phyloP scores from a whole-genome alignment of 345 rosid species.

The Eucalyptus regnans region DNA sequence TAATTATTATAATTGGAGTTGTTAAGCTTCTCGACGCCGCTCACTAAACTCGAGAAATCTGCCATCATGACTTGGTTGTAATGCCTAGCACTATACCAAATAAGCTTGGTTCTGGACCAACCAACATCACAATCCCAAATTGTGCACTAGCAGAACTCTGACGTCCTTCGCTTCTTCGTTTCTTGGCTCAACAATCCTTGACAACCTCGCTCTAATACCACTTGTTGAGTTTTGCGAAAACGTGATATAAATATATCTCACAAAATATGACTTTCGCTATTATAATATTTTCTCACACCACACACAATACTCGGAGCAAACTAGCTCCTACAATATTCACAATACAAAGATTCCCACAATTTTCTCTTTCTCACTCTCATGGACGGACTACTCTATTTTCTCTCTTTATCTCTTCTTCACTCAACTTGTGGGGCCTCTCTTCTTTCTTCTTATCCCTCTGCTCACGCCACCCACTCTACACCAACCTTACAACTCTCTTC shows the following conservation, averaged over 20 bases:
- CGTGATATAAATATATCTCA: neutral
- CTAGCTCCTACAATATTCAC: neutral
- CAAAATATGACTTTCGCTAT: neutral
- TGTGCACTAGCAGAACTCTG: rapidly evolving
- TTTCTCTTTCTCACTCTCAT: neutral
- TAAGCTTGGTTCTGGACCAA: no score
- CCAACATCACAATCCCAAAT: rapidly evolving
- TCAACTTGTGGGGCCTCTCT: no score
- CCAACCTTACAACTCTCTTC: no score
- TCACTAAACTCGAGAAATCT: no score
- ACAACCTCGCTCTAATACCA: no score
- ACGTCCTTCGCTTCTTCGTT: rapidly evolving
- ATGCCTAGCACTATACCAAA: no score
- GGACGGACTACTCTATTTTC: no score
- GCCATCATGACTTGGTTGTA: no score
- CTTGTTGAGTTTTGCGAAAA: neutral
- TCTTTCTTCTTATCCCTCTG: no score
- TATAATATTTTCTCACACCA: neutral
- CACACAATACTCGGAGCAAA: neutral
- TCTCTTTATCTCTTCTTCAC: neutral
- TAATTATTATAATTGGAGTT: no score
- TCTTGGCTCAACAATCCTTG: no score
- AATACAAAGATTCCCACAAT: neutral
- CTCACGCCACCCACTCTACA: no score
- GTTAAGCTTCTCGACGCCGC: rapidly evolving